Base-by-base conservation (phyloP, 345 rosid genomes). In the Ceriops zippeliana region DNA sequence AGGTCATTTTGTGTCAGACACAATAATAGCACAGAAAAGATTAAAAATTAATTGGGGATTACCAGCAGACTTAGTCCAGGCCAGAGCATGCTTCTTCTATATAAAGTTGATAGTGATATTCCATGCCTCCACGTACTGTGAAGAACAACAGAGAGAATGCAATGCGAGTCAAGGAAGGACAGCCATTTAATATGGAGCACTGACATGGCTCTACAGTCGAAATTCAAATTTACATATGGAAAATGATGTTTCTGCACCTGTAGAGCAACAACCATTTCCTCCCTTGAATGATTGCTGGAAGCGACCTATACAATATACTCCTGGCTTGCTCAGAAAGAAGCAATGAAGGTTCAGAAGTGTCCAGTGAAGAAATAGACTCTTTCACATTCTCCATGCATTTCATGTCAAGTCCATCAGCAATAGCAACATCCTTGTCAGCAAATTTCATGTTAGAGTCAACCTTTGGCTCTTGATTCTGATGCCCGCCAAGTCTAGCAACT, bases 41-140 rank as follows among this genome's bases (percentile, higher is more conserved):
- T 15, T 20, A 2, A 38, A 62, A 54, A 20, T 3, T 61, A 64
- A 68, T 35, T 19, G 59, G 52, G 70, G n/a, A 73, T 76, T 86
- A 90, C 99, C 90, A 95, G 87, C 83, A 95, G 80, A 74, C 96
- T 91, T 26, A 76, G 90, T 59, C 99, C 99, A 70, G 99, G 91
- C 96, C 93, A 95, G 69, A 95, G 89, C 79, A 79, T 80, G 87
- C 99, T 91, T 86, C 93, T 87, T 72, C 99, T 83, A 73, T 95
- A 95, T 49, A 95, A 79, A 26, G 97, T 90, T 38, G 96, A 87
- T 62, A 95, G 88, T 26, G 99, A 88, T 75, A 95, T 88, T 28
- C 99, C 99, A 60, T 95, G 96, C 82, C 93, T 90, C 99, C 99
- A 91, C 60, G 99, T 95, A 80, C 99, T 91, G 76, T 37, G 75